Evolutionary conservation across 2,329 filamentous ascomycete genomes (phyloP).

Genomic region (Nemania bipapillata): DNA sequence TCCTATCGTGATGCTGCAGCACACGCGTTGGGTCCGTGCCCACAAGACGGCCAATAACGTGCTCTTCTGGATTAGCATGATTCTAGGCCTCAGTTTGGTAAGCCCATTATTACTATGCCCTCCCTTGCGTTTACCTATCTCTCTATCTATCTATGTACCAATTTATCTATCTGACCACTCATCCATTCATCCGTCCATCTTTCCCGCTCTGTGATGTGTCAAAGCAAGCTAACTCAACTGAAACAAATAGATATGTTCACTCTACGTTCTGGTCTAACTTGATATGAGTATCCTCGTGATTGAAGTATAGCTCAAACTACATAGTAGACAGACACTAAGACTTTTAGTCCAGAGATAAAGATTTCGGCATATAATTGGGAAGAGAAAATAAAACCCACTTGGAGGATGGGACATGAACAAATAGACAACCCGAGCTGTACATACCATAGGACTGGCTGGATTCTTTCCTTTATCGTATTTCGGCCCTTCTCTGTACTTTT

Average conservation of each 20-base stretch:
- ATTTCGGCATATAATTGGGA: background rate
- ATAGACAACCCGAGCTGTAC: constrained; percentile 11
- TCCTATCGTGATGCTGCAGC: constrained; percentile 91
- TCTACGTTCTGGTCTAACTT: constrained; percentile 65
- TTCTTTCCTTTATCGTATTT: background rate
- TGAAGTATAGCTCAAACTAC: background rate
- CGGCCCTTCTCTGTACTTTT: constrained; percentile 15
- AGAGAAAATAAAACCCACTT: background rate
- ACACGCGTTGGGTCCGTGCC: constrained; percentile 78
- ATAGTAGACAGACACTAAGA: background rate
- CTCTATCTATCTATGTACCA: background rate
- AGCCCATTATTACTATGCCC: constrained; percentile 47
- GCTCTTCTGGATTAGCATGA: constrained; percentile 92
- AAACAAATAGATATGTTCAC: constrained; percentile 63
- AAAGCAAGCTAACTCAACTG: constrained; percentile 35
- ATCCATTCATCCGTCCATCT: background rate
- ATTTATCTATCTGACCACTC: too few relatives aligned
- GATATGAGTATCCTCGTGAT: background rate
- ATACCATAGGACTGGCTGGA: constrained; percentile 16
- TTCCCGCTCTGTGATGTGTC: constrained; percentile 11
- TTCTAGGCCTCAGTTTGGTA: constrained; percentile 83
- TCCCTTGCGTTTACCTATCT: background rate
- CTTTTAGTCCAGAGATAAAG: background rate
- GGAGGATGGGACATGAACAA: background rate
- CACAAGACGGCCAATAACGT: constrained; percentile 85